These are phyloP conservation scores for Suillus sp. DNA, from an alignment of 768 basidiomycete species.

Conservation along the genomic window DNA sequence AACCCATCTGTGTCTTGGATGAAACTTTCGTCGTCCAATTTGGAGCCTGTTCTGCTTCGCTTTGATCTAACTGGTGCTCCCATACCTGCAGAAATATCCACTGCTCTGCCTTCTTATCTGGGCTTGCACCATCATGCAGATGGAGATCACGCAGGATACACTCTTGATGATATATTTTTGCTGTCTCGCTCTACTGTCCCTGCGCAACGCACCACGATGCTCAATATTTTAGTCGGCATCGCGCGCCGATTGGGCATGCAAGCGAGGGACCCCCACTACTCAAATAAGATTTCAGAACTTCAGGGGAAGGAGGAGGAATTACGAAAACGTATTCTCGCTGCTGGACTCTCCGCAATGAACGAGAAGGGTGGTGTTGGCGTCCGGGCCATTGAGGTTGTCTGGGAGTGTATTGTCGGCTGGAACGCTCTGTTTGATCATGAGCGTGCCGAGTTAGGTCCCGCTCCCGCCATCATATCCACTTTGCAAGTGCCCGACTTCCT, in stretches of 20 bases:
- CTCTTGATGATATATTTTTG: slow-evolving; percentile 80
- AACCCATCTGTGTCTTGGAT: slow-evolving; percentile 88
- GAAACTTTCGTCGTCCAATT: slow-evolving; percentile 25
- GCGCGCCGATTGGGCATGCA: slow-evolving; percentile 37
- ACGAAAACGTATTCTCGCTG: slow-evolving; percentile 64
- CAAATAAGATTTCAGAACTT: slow-evolving; percentile 17
- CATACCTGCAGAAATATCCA: slow-evolving; percentile 56
- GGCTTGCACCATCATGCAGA: slow-evolving; percentile 93
- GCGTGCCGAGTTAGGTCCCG: slow-evolving; percentile 46
- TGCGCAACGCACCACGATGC: slow-evolving; percentile 82
- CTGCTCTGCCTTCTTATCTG: slow-evolving; percentile 74
- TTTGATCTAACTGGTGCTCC: slow-evolving; percentile 79
- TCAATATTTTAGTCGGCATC: slow-evolving; percentile 68
- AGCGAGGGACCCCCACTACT: not conserved
- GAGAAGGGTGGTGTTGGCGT: slow-evolving; percentile 69
- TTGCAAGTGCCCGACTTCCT: slow-evolving; percentile 47
- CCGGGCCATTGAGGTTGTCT: slow-evolving; percentile 69
- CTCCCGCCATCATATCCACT: slow-evolving; percentile 20
- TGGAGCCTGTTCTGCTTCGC: slow-evolving; percentile 43
- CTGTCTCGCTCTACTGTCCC: slow-evolving; percentile 80
- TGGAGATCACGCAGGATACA: slow-evolving; percentile 78
- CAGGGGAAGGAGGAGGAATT: slow-evolving; percentile 42
- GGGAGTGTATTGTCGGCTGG: slow-evolving; percentile 76
- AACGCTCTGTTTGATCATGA: slow-evolving; percentile 36
- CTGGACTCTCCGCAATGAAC: slow-evolving; percentile 64